phyloP scores from a whole-genome alignment of 2,329 filamentous ascomycete species.

The Cladosporium halotolerans region DNA sequence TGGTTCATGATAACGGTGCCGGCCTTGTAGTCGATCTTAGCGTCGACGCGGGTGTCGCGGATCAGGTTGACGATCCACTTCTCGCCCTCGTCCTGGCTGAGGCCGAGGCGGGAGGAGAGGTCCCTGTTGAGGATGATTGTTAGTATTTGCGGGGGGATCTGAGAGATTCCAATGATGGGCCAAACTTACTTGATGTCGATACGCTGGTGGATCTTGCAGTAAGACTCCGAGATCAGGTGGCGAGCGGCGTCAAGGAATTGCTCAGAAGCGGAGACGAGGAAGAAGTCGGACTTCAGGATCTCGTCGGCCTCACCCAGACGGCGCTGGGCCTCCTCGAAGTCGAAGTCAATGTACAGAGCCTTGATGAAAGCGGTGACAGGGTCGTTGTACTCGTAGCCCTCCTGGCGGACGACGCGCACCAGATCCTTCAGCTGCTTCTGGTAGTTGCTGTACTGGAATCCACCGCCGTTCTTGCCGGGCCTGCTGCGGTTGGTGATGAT shows the following conservation, averaged over 20 bases:
- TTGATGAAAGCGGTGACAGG: conserved; percentile 95
- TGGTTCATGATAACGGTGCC: conserved; percentile 99
- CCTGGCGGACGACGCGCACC: conserved; percentile 89
- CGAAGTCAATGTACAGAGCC: conserved; percentile 91
- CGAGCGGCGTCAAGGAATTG: conserved; percentile 88
- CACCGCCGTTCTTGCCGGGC: conserved; percentile 80
- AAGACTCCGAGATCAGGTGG: conserved; percentile 95
- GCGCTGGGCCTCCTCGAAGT: conserved; percentile 93
- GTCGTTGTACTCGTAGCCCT: conserved; percentile 95
- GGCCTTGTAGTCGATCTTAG: conserved; percentile 99
- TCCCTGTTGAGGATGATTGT: conserved; percentile 49
- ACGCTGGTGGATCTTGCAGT: conserved; percentile 99
- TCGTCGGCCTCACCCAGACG: conserved; percentile 82
- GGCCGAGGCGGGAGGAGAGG: conserved; percentile 80
- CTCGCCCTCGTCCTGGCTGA: conserved; percentile 92
- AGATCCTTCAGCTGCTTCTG: conserved; percentile 99
- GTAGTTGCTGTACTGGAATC: conserved; percentile 91
- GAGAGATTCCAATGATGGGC: neutral
- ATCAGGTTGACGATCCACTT: conserved; percentile 99
- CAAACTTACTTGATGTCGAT: conserved; percentile 80
- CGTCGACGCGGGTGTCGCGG: conserved; percentile 91
- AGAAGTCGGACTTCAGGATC: conserved; percentile 90
- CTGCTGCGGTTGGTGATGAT: conserved; percentile 77
- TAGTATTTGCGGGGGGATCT: conserved; percentile 11
- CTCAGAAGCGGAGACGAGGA: conserved; percentile 78